These are phyloP conservation scores for Andrographis paniculata DNA, from an alignment of 305 asterid genomes.

Conservation along the genomic window DNA sequence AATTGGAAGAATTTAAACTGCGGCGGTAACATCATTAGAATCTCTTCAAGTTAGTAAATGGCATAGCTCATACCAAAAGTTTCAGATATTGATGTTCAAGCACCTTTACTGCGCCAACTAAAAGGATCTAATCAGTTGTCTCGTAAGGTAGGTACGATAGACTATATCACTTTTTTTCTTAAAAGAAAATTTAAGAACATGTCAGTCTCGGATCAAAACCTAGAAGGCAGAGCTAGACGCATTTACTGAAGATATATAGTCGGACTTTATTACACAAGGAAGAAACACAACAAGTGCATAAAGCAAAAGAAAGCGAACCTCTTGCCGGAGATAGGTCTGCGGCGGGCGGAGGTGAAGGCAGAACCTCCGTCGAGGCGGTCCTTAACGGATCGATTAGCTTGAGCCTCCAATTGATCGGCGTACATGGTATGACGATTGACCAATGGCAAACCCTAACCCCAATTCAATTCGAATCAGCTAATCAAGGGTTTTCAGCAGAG, in stretches of 20 bases:
- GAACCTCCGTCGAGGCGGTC: slow-evolving; percentile 70
- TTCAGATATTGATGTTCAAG: too few relatives aligned
- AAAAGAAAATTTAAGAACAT: background rate
- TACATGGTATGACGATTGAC: slow-evolving; percentile 32
- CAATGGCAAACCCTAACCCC: slow-evolving; percentile 47
- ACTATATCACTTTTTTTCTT: background rate
- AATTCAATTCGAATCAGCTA: background rate
- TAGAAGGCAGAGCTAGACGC: slow-evolving; percentile 1
- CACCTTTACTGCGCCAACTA: too few relatives aligned
- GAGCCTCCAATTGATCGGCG: slow-evolving; percentile 85
- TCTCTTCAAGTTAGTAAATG: too few relatives aligned
- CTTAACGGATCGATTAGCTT: slow-evolving; percentile 53
- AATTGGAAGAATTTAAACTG: too few relatives aligned
- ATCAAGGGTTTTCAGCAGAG: background rate
- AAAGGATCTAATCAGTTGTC: background rate
- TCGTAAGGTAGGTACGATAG: background rate
- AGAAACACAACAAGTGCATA: background rate
- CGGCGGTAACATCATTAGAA: too few relatives aligned
- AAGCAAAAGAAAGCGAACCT: slow-evolving; percentile 39
- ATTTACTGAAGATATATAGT: background rate
- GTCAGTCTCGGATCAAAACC: background rate
- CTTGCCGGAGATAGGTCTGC: slow-evolving; percentile 55
- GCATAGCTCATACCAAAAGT: too few relatives aligned
- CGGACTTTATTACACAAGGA: background rate
- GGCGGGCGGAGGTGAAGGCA: slow-evolving; percentile 40